Percentiles rank a stretch among this genome's conserved stretches.
phyloP scores from a whole-genome alignment of 495 filamentous ascomycete genomes.

The Aspergillus hancockii region DNA sequence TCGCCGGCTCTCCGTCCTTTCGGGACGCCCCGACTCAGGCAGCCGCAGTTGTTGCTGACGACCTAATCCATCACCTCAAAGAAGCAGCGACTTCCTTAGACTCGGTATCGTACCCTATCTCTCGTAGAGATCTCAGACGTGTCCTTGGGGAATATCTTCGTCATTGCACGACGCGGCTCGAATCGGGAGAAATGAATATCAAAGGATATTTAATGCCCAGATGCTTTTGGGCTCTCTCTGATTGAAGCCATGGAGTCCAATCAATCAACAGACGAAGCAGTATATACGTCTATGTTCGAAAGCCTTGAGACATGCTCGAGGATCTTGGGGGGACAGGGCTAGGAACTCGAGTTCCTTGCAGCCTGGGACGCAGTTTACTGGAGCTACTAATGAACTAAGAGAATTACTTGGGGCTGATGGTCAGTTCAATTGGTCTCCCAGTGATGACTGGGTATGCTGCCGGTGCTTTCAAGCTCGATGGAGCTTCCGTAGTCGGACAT shows the following conservation, averaged over 20 bases:
- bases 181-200: background rate
- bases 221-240: background rate
- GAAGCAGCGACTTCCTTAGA: background rate
- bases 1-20: background rate
- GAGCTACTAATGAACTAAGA: background rate
- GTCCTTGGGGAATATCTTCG: background rate
- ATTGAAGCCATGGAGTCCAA: background rate
- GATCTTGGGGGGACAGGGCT: background rate
- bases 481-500: background rate
- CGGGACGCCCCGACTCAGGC: background rate
- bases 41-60: background rate
- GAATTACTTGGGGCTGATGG: background rate
- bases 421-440: background rate
- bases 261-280: background rate
- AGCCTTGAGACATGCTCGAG: background rate
- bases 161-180: background rate
- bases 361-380: background rate
- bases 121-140: background rate
- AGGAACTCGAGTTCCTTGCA: background rate
- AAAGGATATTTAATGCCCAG: background rate
- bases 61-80: background rate
- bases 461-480: background rate
- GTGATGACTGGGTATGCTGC: background rate
- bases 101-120: background rate
- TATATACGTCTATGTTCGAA: background rate